Base-by-base conservation (phyloP, 2,329 filamentous ascomycete genomes). In the Nannizziopsis barbatae region DNA sequence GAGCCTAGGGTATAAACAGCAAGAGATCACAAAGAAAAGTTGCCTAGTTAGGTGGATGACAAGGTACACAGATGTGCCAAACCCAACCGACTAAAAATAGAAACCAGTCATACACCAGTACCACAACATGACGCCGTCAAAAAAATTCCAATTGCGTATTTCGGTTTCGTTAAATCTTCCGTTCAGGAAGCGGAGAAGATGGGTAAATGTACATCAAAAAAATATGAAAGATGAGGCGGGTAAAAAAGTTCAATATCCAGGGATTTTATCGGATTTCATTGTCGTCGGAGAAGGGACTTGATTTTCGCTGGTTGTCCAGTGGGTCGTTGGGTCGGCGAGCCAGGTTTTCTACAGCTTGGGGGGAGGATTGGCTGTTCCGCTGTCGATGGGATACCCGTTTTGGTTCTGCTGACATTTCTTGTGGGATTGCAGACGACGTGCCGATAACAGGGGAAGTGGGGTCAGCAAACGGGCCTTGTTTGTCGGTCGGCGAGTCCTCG, bases 241-340 rank as follows among this genome's bases (percentile, higher is more conserved):
- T 33, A 10, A 41, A 37, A 45, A 10, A 27, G 5, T 15, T 37
- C 42, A 15, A n/a, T 15, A 10, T 27, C 32, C 17, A 20, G 14
- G 30, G 11, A 10, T 9, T 14, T 38, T 47, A 47, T 27, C 63
- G 62, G 38, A 71, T 60, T 56, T 70, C 68, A 53, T 71, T 67
- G 14, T 60, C 61, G 51, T 71, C 68, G 12, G 66, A 69, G 53
- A 71, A 71, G 4, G 68, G 68, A 51, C 68, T 70, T 51, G 61
- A 60, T 38, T 60, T 64, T 50, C 61, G 52, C 38, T 36, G 50
- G 41, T 44, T 27, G 9, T 42, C 8, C n/a, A 27, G 9, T 11
- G 40, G 11, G n/a, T 47, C 37, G 8, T 10, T 42, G 5, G 15
- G n/a, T 8, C 14, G 27, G 2, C 14, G 27, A 2, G 20, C 15